A percentile compares a stretch with the other conserved stretches of the same genome.
These are phyloP conservation scores for Erysimum cheiri DNA, from an alignment of 441 rosid genomes.

Conservation along the genomic window DNA sequence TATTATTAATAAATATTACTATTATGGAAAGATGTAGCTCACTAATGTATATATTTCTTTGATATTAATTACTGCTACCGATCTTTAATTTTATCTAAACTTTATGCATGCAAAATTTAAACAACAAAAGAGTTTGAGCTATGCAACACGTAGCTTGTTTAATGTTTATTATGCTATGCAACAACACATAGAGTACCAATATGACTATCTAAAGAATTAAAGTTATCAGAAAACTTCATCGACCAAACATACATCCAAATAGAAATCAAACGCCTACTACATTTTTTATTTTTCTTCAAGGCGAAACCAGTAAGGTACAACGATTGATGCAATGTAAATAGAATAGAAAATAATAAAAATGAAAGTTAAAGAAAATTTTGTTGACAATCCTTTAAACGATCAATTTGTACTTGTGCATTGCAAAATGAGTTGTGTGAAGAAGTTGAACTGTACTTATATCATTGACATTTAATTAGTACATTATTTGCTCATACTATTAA, in stretches of 20 bases:
- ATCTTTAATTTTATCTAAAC: not conserved
- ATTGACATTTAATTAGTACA: too few relatives aligned
- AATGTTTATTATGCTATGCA: not conserved
- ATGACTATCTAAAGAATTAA: not conserved
- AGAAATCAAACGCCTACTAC: not conserved
- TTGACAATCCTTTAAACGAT: too few relatives aligned
- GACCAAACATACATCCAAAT: not conserved
- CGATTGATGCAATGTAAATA: too few relatives aligned
- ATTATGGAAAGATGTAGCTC: slow-evolving; percentile 10
- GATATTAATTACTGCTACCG: slow-evolving; percentile 7
- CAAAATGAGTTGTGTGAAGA: too few relatives aligned
- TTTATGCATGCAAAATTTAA: not conserved
- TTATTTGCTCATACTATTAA: too few relatives aligned
- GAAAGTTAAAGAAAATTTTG: too few relatives aligned
- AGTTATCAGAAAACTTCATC: not conserved
- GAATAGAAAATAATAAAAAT: too few relatives aligned
- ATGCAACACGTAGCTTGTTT: slow-evolving; percentile 3
- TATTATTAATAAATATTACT: not conserved
- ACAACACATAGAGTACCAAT: slow-evolving; percentile 3
- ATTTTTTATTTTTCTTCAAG: not conserved
- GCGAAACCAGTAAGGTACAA: not conserved
- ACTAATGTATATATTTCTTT: slow-evolving; percentile 31
- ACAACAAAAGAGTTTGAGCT: slow-evolving; percentile 1
- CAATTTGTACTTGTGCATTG: too few relatives aligned
- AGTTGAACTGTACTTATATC: too few relatives aligned